Conservation (phyloP, 2,329 filamentous ascomycete species). For the Botryotinia globosa region DNA sequence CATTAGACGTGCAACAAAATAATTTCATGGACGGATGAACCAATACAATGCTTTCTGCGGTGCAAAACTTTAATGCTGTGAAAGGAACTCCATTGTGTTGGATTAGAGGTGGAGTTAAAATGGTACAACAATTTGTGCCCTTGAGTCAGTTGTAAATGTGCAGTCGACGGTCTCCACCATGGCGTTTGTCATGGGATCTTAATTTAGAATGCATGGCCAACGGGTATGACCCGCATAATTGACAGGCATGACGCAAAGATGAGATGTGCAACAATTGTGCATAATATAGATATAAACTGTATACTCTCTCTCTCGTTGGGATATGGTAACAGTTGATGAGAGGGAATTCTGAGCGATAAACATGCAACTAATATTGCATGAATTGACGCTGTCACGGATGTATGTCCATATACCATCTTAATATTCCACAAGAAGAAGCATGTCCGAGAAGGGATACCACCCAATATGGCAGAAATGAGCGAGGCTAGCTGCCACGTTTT, state of each 20-base stretch:
- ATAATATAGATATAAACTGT: not conserved
- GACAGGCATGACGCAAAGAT: constrained; percentile 1
- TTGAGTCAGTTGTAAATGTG: constrained; percentile 2
- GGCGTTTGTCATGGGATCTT: not conserved
- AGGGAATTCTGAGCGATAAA: not conserved
- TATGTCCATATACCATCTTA: not conserved
- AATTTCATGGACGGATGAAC: not conserved
- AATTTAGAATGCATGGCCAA: not conserved
- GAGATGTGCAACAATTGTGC: constrained; percentile 2
- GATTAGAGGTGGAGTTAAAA: not conserved
- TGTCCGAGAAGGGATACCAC: not conserved
- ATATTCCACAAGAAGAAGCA: not conserved
- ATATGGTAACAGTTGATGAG: not conserved
- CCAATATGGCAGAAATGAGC: not conserved
- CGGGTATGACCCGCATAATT: not conserved
- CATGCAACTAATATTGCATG: not conserved
- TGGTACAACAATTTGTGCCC: not conserved
- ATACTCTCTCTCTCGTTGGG: not conserved
- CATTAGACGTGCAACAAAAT: not conserved
- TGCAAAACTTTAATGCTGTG: not conserved
- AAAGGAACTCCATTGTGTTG: not conserved
- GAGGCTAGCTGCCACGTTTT: not conserved
- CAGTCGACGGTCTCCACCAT: not conserved
- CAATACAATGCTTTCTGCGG: not conserved
- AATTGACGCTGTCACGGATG: not conserved